A percentile compares a stretch with the other conserved stretches of the same genome.
Evolutionary conservation across 1,284 basidiomycete species (phyloP).

Genomic region (Peniophora sp.): DNA sequence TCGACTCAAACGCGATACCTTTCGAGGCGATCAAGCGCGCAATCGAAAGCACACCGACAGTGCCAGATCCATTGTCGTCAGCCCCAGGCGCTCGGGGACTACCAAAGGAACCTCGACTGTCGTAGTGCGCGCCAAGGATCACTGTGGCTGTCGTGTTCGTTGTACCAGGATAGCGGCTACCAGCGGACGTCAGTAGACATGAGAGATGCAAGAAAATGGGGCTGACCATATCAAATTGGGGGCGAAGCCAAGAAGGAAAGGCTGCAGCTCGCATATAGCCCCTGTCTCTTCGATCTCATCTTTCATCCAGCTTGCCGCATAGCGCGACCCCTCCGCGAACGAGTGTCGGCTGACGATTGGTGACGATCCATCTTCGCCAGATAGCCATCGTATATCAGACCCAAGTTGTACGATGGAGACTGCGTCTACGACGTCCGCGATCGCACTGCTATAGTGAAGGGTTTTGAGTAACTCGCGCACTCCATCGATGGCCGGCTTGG

Average conservation of each 20-base stretch:
- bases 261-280: slow-evolving; percentile 57
- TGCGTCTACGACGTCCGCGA: slow-evolving; percentile 56
- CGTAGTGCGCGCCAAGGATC: slow-evolving; percentile 77
- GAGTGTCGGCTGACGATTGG: slow-evolving; percentile 71
- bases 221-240: slow-evolving; percentile 79
- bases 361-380: slow-evolving; percentile 68
- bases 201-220: neutral
- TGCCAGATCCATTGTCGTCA: slow-evolving; percentile 81
- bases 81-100: slow-evolving; percentile 62
- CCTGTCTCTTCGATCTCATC: slow-evolving; percentile 63
- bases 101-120: slow-evolving; percentile 82
- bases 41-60: slow-evolving; percentile 64
- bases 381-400: slow-evolving; percentile 70
- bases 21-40: slow-evolving; percentile 60
- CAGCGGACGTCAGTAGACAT: neutral
- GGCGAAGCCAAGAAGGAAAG: slow-evolving; percentile 65
- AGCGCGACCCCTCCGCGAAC: slow-evolving; percentile 59
- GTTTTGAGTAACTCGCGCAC: slow-evolving; percentile 39
- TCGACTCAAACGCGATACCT: slow-evolving; percentile 54
- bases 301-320: slow-evolving; percentile 74
- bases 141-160: slow-evolving; percentile 50
- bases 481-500: slow-evolving; percentile 15
- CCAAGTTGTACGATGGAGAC: slow-evolving; percentile 57
- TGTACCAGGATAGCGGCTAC: slow-evolving; percentile 46
- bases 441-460: slow-evolving; percentile 49